Conservation (phyloP, 495 filamentous ascomycete species). For the Lophiotrema nucula region DNA sequence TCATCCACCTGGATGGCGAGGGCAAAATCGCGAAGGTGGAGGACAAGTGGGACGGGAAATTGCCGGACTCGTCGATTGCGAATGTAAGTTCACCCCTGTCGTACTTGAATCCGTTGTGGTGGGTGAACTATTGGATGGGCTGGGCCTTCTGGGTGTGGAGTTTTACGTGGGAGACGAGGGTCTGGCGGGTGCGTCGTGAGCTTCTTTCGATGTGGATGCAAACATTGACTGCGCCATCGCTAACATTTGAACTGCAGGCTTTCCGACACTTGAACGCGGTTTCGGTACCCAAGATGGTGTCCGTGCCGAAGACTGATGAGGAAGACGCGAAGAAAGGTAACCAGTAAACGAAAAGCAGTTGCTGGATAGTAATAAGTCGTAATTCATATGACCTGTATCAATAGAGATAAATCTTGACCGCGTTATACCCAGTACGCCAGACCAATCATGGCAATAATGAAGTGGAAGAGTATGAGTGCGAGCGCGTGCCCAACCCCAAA, state of each 20-base stretch:
- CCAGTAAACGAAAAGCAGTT: not conserved
- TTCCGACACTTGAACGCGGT: slow-evolving; percentile 57
- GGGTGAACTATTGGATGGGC: slow-evolving; percentile 41
- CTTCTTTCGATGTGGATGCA: slow-evolving; percentile 27
- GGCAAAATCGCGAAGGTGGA: slow-evolving; percentile 55
- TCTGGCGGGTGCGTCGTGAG: slow-evolving; percentile 34
- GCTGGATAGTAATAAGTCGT: not conserved
- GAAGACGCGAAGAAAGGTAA: slow-evolving; percentile 46
- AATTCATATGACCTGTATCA: not conserved
- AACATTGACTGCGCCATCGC: too few species aligned
- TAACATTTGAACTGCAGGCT: slow-evolving; percentile 41
- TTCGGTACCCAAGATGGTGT: slow-evolving; percentile 54
- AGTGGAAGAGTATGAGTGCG: not conserved
- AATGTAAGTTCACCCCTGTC: slow-evolving; percentile 42
- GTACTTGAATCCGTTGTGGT: slow-evolving; percentile 43
- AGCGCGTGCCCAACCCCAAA: too few species aligned
- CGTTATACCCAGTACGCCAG: not conserved
- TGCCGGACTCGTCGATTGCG: slow-evolving; percentile 45
- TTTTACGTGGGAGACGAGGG: slow-evolving; percentile 38
- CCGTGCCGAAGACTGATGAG: slow-evolving; percentile 57
- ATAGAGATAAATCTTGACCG: too few species aligned
- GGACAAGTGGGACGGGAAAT: slow-evolving; percentile 56
- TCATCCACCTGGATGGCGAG: slow-evolving; percentile 43
- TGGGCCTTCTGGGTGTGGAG: slow-evolving; percentile 46
- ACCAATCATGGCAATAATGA: not conserved